Conservation (phyloP, 768 basidiomycete genomes). For the Cystobasidiopsis lactophilus region DNA sequence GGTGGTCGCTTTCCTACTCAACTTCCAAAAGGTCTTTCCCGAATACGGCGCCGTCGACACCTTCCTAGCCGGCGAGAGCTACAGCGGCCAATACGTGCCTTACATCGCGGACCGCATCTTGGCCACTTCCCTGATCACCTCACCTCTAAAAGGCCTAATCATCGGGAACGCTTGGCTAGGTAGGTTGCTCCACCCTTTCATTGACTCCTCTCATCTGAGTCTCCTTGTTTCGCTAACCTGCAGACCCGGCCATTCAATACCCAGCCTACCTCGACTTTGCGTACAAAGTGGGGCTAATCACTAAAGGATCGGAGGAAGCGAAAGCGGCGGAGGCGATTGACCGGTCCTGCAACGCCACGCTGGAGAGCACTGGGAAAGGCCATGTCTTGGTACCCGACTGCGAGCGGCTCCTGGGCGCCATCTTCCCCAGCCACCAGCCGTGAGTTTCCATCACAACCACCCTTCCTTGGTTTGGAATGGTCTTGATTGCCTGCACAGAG, state of each 20-base stretch:
- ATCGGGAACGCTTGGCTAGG: constrained; percentile 99
- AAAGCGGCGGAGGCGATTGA: constrained; percentile 36
- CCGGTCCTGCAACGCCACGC: constrained; percentile 36
- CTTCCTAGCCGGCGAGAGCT: constrained; percentile 87
- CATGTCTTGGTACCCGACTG: constrained; percentile 36
- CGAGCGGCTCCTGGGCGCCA: constrained; percentile 34
- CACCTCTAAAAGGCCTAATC: constrained; percentile 38
- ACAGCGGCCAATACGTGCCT: constrained; percentile 92
- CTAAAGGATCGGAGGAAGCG: constrained; percentile 46
- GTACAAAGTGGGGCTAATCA: constrained; percentile 52
- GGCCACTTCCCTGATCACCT: constrained; percentile 8
- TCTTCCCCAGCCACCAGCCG: constrained; percentile 24
- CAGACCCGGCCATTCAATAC: constrained; percentile 50
- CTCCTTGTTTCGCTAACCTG: too few relatives aligned
- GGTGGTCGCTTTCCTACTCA: constrained; percentile 57
- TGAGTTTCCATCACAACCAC: constrained; percentile 14
- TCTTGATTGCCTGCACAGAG: constrained; percentile 28
- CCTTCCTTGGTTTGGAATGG: not conserved
- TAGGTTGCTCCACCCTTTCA: too few relatives aligned
- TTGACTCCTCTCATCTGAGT: too few relatives aligned
- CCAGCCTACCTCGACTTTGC: constrained; percentile 71
- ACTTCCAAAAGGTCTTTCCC: constrained; percentile 79
- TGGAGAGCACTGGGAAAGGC: constrained; percentile 26
- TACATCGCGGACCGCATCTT: constrained; percentile 46
- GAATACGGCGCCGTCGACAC: constrained; percentile 68